Evolutionary conservation across 2,329 filamentous ascomycete genomes (phyloP).

Genomic region (Pseudogymnoascus sp.): DNA sequence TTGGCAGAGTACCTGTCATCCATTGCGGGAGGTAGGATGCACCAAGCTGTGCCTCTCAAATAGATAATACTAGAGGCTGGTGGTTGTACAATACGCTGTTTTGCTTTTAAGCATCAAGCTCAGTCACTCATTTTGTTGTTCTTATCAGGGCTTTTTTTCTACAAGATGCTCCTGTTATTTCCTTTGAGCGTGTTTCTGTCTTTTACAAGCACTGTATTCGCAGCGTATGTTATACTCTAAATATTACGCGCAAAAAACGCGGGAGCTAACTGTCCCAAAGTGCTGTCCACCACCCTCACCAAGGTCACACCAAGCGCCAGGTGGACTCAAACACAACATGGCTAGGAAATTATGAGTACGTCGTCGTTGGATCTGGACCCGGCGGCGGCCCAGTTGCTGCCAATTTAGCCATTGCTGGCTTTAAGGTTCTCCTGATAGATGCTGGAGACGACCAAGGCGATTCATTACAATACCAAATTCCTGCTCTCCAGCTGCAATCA

Average conservation of each 20-base stretch:
- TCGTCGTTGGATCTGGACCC: slow-evolving; percentile 43
- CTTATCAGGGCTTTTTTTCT: neutral
- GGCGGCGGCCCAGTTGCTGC: slow-evolving; percentile 42
- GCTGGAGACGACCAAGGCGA: slow-evolving; percentile 42
- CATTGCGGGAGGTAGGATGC: neutral
- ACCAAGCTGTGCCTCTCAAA: neutral
- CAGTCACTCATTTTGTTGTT: neutral
- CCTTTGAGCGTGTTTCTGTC: slow-evolving; percentile 1
- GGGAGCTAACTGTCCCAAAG: neutral
- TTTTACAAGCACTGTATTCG: neutral
- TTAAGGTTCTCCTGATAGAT: slow-evolving; percentile 43
- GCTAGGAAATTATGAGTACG: slow-evolving; percentile 37
- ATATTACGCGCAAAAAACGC: neutral
- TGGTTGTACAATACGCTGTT: neutral
- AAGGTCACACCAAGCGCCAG: neutral
- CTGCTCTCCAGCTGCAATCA: slow-evolving; percentile 37
- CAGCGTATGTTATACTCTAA: neutral
- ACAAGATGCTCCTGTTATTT: neutral
- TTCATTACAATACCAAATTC: slow-evolving; percentile 36
- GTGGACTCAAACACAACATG: neutral
- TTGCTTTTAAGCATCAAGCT: neutral
- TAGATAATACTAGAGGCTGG: neutral
- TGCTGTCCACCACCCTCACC: neutral
- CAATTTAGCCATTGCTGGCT: slow-evolving; percentile 41
- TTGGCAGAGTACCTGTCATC: neutral